Evolutionary conservation across 768 basidiomycete species (phyloP).

Genomic region (Lactarius sp.): DNA sequence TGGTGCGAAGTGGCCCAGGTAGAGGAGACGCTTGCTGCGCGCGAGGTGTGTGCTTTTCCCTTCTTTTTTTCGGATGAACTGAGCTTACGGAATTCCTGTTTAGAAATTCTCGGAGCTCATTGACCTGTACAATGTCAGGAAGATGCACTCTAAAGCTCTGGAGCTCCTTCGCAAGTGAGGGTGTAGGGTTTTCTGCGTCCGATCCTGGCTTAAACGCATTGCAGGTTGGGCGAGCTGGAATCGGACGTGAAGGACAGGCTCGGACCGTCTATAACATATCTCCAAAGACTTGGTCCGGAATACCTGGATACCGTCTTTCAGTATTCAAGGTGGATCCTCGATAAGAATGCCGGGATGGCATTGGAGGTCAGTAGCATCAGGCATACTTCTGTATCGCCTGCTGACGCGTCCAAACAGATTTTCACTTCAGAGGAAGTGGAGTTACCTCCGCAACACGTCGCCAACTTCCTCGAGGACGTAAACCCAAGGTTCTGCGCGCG

Average conservation of each 20-base stretch:
- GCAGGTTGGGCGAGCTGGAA: constrained; percentile 74
- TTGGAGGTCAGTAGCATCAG: constrained; percentile 52
- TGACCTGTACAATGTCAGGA: constrained; percentile 89
- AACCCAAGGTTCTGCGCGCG: constrained; percentile 63
- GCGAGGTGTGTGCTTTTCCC: constrained; percentile 52
- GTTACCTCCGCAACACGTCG: constrained; percentile 71
- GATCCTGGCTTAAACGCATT: background rate
- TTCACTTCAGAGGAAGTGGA: constrained; percentile 95
- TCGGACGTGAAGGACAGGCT: constrained; percentile 75
- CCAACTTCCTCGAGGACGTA: constrained; percentile 70
- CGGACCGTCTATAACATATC: constrained; percentile 77
- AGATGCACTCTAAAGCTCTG: constrained; percentile 90
- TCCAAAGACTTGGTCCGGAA: constrained; percentile 85
- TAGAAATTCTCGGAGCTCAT: constrained; percentile 91
- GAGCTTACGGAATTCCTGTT: constrained; percentile 2
- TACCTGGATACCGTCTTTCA: constrained; percentile 79
- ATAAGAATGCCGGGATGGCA: constrained; percentile 63
- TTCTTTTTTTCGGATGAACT: background rate
- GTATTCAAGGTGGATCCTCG: constrained; percentile 81
- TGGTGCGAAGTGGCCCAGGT: constrained; percentile 97
- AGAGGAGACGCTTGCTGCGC: constrained; percentile 75
- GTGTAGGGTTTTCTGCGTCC: background rate
- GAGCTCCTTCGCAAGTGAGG: constrained; percentile 78
- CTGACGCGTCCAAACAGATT: constrained; percentile 47
- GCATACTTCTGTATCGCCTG: background rate